phyloP scores from a whole-genome alignment of 2,329 filamentous ascomycete species.

The Fusarium scirpi region DNA sequence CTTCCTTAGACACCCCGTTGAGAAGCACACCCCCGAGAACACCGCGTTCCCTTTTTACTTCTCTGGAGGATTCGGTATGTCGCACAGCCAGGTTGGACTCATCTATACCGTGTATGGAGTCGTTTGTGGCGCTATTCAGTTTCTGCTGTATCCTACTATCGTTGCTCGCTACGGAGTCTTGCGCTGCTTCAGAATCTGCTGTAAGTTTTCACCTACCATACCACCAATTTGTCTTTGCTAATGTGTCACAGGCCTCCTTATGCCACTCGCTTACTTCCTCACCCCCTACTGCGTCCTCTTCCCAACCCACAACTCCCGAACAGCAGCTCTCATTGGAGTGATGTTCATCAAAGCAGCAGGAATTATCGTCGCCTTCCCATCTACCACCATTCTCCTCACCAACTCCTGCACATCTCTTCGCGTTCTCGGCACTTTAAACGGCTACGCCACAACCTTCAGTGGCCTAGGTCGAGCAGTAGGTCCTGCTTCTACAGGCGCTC shows the following conservation, averaged over 20 bases:
- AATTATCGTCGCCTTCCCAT: constrained; percentile 89
- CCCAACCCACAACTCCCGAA: constrained; percentile 60
- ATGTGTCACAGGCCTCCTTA: constrained; percentile 64
- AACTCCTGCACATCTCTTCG: constrained; percentile 81
- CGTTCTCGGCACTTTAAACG: constrained; percentile 89
- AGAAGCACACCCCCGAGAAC: constrained; percentile 68
- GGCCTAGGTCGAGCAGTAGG: constrained; percentile 84
- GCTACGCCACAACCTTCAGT: constrained; percentile 85
- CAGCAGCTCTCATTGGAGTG: constrained; percentile 72
- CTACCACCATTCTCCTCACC: constrained; percentile 88
- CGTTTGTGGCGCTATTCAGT: constrained; percentile 83
- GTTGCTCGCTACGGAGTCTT: constrained; percentile 81
- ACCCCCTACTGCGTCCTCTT: constrained; percentile 83
- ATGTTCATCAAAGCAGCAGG: constrained; percentile 80
- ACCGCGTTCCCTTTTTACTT: constrained; percentile 82
- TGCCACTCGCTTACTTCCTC: constrained; percentile 82
- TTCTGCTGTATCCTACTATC: constrained; percentile 83
- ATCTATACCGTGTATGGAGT: constrained; percentile 88
- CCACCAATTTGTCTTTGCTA: not conserved
- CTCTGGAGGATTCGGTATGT: constrained; percentile 80
- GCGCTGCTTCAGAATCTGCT: constrained; percentile 75
- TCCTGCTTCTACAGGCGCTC: constrained; percentile 77
- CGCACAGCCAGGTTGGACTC: constrained; percentile 80
- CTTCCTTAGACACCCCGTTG: constrained; percentile 81
- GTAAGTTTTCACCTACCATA: constrained; percentile 49